A percentile compares a stretch with the other conserved stretches of the same genome.
Evolutionary conservation across 139 green algal genomes (phyloP).

Genomic region (Chlamydomonas eustigma): DNA sequence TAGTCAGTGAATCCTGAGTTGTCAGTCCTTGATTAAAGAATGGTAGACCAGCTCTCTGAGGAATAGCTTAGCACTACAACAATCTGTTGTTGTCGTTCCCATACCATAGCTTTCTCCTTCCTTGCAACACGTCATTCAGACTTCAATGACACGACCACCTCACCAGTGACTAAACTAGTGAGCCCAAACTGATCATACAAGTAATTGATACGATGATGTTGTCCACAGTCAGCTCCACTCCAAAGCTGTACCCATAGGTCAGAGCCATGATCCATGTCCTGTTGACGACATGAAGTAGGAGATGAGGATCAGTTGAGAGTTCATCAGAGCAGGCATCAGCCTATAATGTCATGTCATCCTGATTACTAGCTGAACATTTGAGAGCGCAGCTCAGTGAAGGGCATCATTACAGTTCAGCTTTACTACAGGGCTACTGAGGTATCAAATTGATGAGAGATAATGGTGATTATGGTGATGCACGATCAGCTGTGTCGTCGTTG

Average conservation of each 20-base stretch:
- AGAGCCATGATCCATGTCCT: slow-evolving; percentile 53
- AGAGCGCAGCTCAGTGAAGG: not conserved
- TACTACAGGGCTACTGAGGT: no score
- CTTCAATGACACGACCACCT: no score
- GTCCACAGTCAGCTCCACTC: slow-evolving; percentile 80
- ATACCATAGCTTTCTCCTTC: no score
- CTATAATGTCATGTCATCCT: slow-evolving; percentile 27
- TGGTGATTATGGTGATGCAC: no score
- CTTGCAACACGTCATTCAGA: no score
- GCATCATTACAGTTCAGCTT: no score
- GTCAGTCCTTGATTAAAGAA: not conserved
- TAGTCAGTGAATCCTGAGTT: not conserved
- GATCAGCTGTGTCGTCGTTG: no score
- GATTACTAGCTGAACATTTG: not conserved
- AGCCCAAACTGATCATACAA: slow-evolving; percentile 77
- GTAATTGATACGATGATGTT: slow-evolving; percentile 70
- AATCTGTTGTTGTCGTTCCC: no score
- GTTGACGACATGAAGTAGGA: not conserved
- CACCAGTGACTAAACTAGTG: slow-evolving; percentile 25
- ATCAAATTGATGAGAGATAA: no score
- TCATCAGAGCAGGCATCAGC: no score
- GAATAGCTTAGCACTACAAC: no score
- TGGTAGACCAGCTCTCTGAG: no score
- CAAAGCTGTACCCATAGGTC: slow-evolving; percentile 80
- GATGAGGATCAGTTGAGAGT: not conserved